Evolutionary conservation across 177 flowering plant species (phyloP).

Genomic region (Vitis hybrid): DNA sequence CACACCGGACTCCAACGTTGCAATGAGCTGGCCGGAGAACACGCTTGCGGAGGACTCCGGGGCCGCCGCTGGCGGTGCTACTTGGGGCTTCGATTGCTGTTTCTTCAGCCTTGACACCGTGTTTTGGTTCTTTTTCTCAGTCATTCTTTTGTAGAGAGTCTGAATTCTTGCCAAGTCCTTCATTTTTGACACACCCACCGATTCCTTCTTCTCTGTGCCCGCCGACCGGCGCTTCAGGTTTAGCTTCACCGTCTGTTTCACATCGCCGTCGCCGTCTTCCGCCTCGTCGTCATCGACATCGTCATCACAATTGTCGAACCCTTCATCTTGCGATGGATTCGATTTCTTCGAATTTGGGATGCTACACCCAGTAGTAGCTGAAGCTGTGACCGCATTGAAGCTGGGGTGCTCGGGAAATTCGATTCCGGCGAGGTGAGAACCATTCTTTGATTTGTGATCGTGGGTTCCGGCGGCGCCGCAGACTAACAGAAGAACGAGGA

Average conservation of each 20-base stretch:
- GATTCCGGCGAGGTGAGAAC: conserved; percentile 48
- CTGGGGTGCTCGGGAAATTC: conserved; percentile 54
- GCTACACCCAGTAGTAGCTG: conserved; percentile 38
- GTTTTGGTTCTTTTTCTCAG: conserved; percentile 70
- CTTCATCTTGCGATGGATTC: neutral
- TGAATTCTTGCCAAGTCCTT: conserved; percentile 70
- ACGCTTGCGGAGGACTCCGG: conserved; percentile 20
- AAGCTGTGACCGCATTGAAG: conserved; percentile 55
- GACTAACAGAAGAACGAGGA: conserved; percentile 14
- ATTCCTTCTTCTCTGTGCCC: conserved; percentile 19
- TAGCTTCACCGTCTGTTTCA: conserved; percentile 43
- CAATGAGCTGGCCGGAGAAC: conserved; percentile 50
- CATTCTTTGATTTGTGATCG: conserved; percentile 22
- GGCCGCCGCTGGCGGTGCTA: conserved; percentile 19
- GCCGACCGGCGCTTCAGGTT: conserved; percentile 38
- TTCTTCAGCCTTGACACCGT: conserved; percentile 27
- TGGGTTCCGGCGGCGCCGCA: conserved; percentile 11
- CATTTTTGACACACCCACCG: conserved; percentile 42
- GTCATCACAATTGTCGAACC: neutral
- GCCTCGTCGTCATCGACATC: conserved; percentile 14
- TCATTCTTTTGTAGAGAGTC: conserved; percentile 52
- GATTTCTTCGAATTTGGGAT: conserved; percentile 14
- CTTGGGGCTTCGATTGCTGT: conserved; percentile 2
- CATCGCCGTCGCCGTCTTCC: neutral
- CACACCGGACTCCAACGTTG: conserved; percentile 84